Conservation (phyloP, 306 rosid genomes). For the Cucumis sativus region Cucumber_9930_V3 NC_026657.2:34673001-34673500, state of each 20-base stretch:
- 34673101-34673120: constrained; percentile 5
- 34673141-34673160: constrained; percentile 48
- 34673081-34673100: constrained; percentile 16
- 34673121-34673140: constrained; percentile 9
- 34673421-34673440: not conserved
- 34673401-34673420: not conserved
- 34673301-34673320: not conserved
- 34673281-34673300: not conserved
- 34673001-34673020: constrained; percentile 84
- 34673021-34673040: constrained; percentile 59
- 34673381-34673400: not conserved
- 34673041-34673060: constrained; percentile 57
- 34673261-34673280: not conserved
- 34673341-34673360: not conserved
- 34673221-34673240: constrained; percentile 45
- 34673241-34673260: not conserved
- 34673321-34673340: not conserved
- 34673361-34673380: not conserved
- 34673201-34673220: constrained; percentile 60
- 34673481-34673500: not conserved
- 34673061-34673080: constrained; percentile 41
- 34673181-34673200: constrained; percentile 72
- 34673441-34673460: not conserved
- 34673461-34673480: not conserved
- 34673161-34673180: constrained; percentile 54